Evolutionary conservation across 805 yeast species (phyloP).

Genomic region (Komagataella ulmi): DNA sequence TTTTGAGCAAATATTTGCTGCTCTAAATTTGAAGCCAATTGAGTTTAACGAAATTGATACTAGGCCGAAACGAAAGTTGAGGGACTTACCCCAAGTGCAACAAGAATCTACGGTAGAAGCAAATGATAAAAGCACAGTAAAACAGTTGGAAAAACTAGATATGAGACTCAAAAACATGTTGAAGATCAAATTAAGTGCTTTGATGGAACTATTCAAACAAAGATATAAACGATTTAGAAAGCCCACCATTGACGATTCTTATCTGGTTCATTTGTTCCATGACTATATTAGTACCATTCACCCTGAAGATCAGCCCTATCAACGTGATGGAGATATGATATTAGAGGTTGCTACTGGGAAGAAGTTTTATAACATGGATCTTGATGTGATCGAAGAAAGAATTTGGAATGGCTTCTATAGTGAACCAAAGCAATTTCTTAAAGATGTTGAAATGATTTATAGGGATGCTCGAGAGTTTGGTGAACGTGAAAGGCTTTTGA

Average conservation of each 20-base stretch:
- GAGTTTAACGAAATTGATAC: constrained; percentile 56
- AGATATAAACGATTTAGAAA: constrained; percentile 85
- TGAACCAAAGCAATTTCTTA: constrained; percentile 81
- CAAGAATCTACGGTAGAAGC: neutral
- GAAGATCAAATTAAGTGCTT: constrained; percentile 72
- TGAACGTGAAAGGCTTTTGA: constrained; percentile 70
- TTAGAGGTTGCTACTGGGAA: constrained; percentile 67
- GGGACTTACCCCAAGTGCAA: constrained; percentile 19
- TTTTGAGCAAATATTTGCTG: constrained; percentile 37
- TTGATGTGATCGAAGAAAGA: constrained; percentile 88
- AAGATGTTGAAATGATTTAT: constrained; percentile 75
- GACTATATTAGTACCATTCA: constrained; percentile 15
- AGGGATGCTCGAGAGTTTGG: constrained; percentile 61
- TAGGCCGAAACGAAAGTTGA: constrained; percentile 35
- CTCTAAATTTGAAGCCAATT: constrained; percentile 54
- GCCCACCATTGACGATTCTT: constrained; percentile 74
- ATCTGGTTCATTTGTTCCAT: constrained; percentile 68
- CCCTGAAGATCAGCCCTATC: constrained; percentile 23
- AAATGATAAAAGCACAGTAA: constrained; percentile 16
- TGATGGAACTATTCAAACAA: constrained; percentile 81
- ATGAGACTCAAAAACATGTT: constrained; percentile 73
- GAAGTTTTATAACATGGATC: constrained; percentile 73
- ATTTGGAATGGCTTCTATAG: constrained; percentile 94
- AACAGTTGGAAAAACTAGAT: constrained; percentile 48
- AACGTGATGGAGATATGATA: constrained; percentile 60